These are phyloP conservation scores for Cercospora sesami DNA, from an alignment of 2,329 filamentous ascomycete species.

Conservation along the genomic window DNA sequence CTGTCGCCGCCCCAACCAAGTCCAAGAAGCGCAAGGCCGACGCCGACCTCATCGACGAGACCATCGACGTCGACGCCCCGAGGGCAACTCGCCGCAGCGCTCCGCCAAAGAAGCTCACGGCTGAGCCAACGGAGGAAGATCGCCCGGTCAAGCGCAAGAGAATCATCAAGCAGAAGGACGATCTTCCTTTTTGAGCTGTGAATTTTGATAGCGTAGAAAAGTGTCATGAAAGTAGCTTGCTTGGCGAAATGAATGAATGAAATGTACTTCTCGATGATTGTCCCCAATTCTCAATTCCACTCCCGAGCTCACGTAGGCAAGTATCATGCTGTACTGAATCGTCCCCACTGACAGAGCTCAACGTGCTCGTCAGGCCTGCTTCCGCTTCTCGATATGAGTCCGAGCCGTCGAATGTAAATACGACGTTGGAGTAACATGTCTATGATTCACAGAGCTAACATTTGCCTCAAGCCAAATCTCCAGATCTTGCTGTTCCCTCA, in stretches of 20 bases:
- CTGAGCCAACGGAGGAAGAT: background rate
- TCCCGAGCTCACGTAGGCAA: background rate
- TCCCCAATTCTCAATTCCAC: background rate
- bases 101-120: background rate
- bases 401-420: background rate
- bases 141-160: background rate
- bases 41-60: constrained; percentile 5
- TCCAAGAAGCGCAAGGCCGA: constrained; percentile 1
- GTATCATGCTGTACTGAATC: background rate
- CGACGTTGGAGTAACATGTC: background rate
- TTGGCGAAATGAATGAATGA: background rate
- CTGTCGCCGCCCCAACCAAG: background rate
- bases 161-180: background rate
- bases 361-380: background rate
- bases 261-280: background rate
- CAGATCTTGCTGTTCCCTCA: background rate
- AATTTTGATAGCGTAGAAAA: background rate
- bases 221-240: background rate
- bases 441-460: background rate
- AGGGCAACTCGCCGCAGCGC: background rate
- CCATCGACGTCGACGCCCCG: constrained; percentile 7
- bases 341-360: background rate
- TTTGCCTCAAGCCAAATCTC: background rate
- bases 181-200: background rate
- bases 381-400: background rate